Conservation (phyloP, 164 flowering plant species). For the Stephania cephalantha region DNA sequence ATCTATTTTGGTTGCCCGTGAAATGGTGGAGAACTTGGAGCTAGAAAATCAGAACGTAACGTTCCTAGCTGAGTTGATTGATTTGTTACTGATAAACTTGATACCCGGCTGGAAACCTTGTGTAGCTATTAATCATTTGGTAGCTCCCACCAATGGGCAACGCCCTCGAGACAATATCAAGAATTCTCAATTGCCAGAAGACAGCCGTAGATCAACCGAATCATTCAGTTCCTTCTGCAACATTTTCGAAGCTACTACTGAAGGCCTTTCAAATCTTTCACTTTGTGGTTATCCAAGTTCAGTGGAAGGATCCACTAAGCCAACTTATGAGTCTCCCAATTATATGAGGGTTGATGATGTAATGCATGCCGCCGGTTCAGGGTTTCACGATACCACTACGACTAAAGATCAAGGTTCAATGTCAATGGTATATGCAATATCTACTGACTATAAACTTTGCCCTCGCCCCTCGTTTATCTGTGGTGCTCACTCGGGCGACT, state of each 20-base stretch:
- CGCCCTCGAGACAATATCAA: slow-evolving; percentile 2
- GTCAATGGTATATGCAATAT: slow-evolving; percentile 33
- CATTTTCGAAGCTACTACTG: slow-evolving; percentile 12
- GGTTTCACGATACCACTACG: slow-evolving; percentile 6
- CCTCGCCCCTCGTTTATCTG: slow-evolving; percentile 12
- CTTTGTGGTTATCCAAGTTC: slow-evolving; percentile 18
- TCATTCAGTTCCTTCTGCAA: slow-evolving; percentile 13
- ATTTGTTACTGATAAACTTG: slow-evolving; percentile 45
- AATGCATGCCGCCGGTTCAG: slow-evolving; percentile 19
- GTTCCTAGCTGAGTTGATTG: slow-evolving; percentile 76
- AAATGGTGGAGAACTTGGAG: slow-evolving; percentile 86
- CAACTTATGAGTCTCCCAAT: slow-evolving; percentile 14
- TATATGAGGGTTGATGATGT: slow-evolving; percentile 17
- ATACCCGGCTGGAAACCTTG: slow-evolving; percentile 57
- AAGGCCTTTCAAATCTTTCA: slow-evolving; percentile 13
- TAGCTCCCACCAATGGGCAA: slow-evolving; percentile 21
- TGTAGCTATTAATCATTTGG: slow-evolving; percentile 26
- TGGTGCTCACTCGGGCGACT: slow-evolving; percentile 17
- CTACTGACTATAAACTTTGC: slow-evolving; percentile 20
- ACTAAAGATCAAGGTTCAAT: slow-evolving; percentile 25
- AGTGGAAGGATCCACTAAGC: slow-evolving; percentile 7
- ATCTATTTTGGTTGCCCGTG: slow-evolving; percentile 62
- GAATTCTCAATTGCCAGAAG: slow-evolving; percentile 11
- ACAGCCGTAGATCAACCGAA: slow-evolving; percentile 14
- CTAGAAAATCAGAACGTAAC: slow-evolving; percentile 58